phyloP scores from a whole-genome alignment of 352 stramenopile species.

The Globisporangium nagaii region DNA sequence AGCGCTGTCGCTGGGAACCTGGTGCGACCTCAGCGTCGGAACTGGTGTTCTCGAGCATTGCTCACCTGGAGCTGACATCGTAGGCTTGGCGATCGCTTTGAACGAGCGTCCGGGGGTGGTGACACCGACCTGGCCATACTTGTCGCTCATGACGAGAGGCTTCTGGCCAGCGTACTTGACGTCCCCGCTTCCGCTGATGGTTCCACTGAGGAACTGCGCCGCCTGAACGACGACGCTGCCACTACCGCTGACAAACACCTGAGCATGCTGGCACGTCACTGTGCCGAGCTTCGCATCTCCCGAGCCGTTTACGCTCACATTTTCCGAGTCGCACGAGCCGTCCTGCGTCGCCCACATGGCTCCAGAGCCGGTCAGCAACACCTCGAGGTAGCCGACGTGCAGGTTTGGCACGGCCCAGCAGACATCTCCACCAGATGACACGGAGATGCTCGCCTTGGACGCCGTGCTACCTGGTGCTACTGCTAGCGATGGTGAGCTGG shows the following conservation, averaged over 20 bases:
- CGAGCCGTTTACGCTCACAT: background rate
- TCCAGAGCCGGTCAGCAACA: background rate
- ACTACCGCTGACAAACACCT: constrained; percentile 17
- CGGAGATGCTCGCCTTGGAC: background rate
- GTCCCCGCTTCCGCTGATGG: constrained; percentile 12
- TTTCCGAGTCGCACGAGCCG: background rate
- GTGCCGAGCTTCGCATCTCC: constrained; percentile 4
- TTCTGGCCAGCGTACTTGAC: background rate
- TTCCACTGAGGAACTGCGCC: constrained; percentile 12
- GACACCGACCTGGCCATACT: background rate
- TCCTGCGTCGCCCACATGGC: background rate
- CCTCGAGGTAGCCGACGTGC: background rate
- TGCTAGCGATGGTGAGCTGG: background rate
- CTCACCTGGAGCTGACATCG: background rate
- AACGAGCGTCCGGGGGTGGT: background rate
- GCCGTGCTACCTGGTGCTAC: background rate
- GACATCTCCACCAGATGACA: background rate
- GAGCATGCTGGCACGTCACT: constrained; percentile 13
- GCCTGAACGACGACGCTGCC: constrained; percentile 21
- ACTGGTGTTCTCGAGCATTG: background rate
- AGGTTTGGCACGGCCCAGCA: background rate
- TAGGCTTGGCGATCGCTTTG: background rate
- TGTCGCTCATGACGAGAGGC: constrained; percentile 1
- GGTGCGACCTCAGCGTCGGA: background rate
- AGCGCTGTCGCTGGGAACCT: no score